Evolutionary conservation across 1,139 yeast species (phyloP), one percentile per base, ranked within the genome.

Genomic region (Scheffersomyces insectosa): DNA sequence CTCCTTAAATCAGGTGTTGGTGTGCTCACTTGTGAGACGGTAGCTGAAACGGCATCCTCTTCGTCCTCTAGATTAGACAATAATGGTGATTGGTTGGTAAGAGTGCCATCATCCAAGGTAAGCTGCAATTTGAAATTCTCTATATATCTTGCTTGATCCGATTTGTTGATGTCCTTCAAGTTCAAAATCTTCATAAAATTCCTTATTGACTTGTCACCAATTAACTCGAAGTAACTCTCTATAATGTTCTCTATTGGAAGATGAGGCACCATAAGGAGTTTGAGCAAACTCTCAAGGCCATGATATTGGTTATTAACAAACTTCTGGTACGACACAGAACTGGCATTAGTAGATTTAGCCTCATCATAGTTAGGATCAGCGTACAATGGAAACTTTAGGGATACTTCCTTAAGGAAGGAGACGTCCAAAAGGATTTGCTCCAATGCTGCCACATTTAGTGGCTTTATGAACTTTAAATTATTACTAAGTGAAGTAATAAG

Each of bases 391-490:
- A 88, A 67, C 16, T 63, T 65, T 16, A 77, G 52, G 39, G 89
- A 74, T 28, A 79, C 68, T 28, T 72, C 71, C 55, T 85, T 85
- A 53, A 93, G 63, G 8, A 79, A 73, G 35, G 83, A 81, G 4
- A 87, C 59, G 63, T 93, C 99, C 30, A 85, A 67, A 32, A 85
- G 67, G 57, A 93, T 73, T 60, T 91, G 97, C 59, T 91, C 97
- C 5, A 95, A 85, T 51, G 85, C 84, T 12, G 79, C 69, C 16
- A 84, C 83, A 5, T 79, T 72, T 31, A 91, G 75, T 1, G 95
- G 95, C 46, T 78, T 79, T 55, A 84, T 60, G 43, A 76, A 75
- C 27, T 79, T 72, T 33, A 89, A 76, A 46, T 79, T 79, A 36
- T 76, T 68, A 40, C 85, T 60, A 51, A 85, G 83, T n/a, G 83